These are phyloP conservation scores for Phyllostachys edulis DNA, from an alignment of 176 grass and related monocot species.

Conservation along the genomic window DNA sequence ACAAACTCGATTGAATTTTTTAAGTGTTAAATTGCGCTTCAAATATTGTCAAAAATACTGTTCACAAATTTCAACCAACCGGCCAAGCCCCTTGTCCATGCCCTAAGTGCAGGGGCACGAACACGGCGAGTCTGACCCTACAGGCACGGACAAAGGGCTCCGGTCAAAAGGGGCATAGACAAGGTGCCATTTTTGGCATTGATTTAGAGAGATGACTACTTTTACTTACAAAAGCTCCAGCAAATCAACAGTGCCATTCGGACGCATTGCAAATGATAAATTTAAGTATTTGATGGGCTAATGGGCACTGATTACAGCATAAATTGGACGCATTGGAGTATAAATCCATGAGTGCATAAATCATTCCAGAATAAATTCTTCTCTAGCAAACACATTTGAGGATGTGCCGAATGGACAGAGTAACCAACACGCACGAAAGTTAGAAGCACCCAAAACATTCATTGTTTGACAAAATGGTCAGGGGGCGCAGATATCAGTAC, in stretches of 20 bases:
- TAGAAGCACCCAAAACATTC: not conserved
- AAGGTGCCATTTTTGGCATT: no score
- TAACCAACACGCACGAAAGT: conserved; percentile 12
- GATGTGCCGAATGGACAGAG: not conserved
- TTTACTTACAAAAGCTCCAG: no score
- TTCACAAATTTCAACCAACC: no score
- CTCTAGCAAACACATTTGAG: not conserved
- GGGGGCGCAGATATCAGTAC: not conserved
- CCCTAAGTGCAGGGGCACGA: no score
- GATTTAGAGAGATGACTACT: no score
- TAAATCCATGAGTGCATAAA: not conserved
- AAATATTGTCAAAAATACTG: no score
- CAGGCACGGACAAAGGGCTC: no score
- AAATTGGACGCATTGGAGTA: not conserved
- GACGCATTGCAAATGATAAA: not conserved
- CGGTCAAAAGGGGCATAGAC: no score
- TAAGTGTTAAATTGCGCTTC: no score
- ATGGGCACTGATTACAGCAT: not conserved
- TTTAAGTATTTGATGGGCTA: not conserved
- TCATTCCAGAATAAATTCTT: not conserved
- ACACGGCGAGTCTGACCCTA: no score
- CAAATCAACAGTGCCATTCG: not conserved
- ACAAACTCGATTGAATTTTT: no score
- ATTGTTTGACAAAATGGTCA: conserved; percentile 8
- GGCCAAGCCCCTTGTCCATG: no score